Base-by-base conservation (phyloP, 2,329 filamentous ascomycete genomes). In the Venturia carpophila region DNA sequence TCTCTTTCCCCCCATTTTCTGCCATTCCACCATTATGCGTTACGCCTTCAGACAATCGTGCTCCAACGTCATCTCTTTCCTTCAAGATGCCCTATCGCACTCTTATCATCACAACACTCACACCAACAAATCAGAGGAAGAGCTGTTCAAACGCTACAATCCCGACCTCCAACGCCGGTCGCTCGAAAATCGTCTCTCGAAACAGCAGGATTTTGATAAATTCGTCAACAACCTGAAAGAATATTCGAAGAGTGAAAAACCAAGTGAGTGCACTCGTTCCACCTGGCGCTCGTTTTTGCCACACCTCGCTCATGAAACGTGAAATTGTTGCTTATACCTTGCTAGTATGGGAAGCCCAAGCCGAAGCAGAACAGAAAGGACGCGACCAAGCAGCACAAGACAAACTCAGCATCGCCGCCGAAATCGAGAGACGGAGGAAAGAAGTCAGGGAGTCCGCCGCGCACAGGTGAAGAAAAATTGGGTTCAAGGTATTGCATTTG, bases 141-240 rank as follows among this genome's bases (percentile, higher is more conserved):
- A 97, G 78, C 83, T 99, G 52, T 92, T 95, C 81, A 82, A 84
- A 75, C 86, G 83, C 76, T 97, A 97, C 79, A 97, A 93, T 76
- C 93, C 93, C 0, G 94, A 97, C 42, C 83, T 99, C n/a, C 90
- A 94, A 74, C 90, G 90, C 75, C 85, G 89, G 72, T 92, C 90
- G 68, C 79, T 96, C n/a, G 92, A 92, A 75, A 84, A 87, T 66
- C 84, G 91, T 21, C 82, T 88, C 66, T 85, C 89, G 74, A 84
- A 84, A 67, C 86, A 94, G 73, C 83, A 92, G 76, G 92, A 97
- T 66, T 96, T 96, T 71, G 90, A 97, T 73, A 84, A 92, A 65
- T 97, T 96, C 72, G 89, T 97, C 37, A 83, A 73, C 61, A 86
- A 87, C 71, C 77, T 99, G 73, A 97, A 96, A 81, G 85, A 93